Percentiles rank a stretch among this genome's conserved stretches.
Evolutionary conservation across 306 rosid genomes (phyloP).

Genomic region (Lotus japonicus): DNA sequence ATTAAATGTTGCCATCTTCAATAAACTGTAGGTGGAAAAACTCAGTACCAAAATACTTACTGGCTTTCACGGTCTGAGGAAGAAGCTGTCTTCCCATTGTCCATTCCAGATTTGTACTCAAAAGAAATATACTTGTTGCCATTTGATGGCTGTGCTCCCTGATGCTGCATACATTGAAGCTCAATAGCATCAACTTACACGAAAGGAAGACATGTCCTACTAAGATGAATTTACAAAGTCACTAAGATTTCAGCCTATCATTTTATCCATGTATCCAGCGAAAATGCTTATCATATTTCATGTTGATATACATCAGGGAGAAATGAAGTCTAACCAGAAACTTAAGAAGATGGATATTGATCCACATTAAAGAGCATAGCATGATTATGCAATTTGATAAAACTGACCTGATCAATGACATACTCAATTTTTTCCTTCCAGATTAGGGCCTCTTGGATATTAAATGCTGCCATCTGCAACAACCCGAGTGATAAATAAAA

Average conservation of each 20-base stretch:
- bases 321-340: constrained; percentile 2
- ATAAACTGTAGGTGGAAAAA: constrained; percentile 4
- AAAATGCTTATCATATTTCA: constrained; percentile 3
- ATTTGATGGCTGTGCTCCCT: constrained; percentile 78
- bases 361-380: constrained; percentile 2
- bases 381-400: background rate
- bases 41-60: constrained; percentile 42
- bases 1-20: background rate
- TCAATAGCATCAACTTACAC: constrained; percentile 19
- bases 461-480: constrained; percentile 95
- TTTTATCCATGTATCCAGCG: background rate
- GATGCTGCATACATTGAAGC: constrained; percentile 65
- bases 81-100: constrained; percentile 92
- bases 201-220: constrained; percentile 5
- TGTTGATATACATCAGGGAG: constrained; percentile 10
- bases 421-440: constrained; percentile 92
- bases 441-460: constrained; percentile 91
- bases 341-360: constrained; percentile 4
- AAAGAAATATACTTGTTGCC: constrained; percentile 93
- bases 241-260: background rate
- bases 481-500: constrained; percentile 15
- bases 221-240: constrained; percentile 12
- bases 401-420: constrained; percentile 88
- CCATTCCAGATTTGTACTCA: constrained; percentile 98
- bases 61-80: constrained; percentile 97